Percentiles rank a stretch among this genome's conserved stretches.
Conservation (phyloP, 306 rosid genomes). For the Mimosa pudica region DNA sequence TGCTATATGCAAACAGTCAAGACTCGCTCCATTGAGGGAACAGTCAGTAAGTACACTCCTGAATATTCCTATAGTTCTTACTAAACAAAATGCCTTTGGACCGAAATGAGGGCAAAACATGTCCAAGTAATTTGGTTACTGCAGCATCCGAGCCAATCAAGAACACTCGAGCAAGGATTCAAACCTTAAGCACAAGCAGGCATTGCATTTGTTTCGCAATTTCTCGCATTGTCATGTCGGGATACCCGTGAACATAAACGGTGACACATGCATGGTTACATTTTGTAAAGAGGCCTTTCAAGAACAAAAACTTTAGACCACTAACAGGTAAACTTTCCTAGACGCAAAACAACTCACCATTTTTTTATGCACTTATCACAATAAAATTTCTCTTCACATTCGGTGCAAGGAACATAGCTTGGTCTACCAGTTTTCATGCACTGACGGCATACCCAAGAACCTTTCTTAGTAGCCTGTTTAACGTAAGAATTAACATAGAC, state of each 20-base stretch:
- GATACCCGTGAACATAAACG: slow-evolving; percentile 54
- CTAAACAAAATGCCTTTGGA: slow-evolving; percentile 1
- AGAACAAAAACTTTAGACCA: neutral
- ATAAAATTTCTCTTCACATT: slow-evolving; percentile 58
- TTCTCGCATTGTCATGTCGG: slow-evolving; percentile 55
- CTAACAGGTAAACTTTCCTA: slow-evolving; percentile 10
- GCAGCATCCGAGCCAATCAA: slow-evolving; percentile 32
- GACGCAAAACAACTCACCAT: slow-evolving; percentile 48
- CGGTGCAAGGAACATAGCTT: slow-evolving; percentile 54
- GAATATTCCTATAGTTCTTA: neutral
- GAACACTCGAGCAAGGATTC: slow-evolving; percentile 29
- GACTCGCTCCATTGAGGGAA: slow-evolving; percentile 6
- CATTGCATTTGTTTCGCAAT: slow-evolving; percentile 70
- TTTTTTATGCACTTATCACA: slow-evolving; percentile 61
- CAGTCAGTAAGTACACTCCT: neutral
- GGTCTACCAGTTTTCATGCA: slow-evolving; percentile 59
- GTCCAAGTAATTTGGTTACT: slow-evolving; percentile 21
- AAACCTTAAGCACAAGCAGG: slow-evolving; percentile 61
- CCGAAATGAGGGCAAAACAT: neutral
- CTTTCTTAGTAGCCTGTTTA: slow-evolving; percentile 21
- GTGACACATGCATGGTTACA: slow-evolving; percentile 14
- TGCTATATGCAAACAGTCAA: neutral
- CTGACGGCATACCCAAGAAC: slow-evolving; percentile 61
- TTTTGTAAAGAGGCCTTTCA: slow-evolving; percentile 17
- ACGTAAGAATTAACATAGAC: neutral